A percentile compares a stretch with the other conserved stretches of the same genome.
These are phyloP conservation scores for Neltuma alba DNA, from an alignment of 306 rosid genomes.

Conservation along the genomic window DNA sequence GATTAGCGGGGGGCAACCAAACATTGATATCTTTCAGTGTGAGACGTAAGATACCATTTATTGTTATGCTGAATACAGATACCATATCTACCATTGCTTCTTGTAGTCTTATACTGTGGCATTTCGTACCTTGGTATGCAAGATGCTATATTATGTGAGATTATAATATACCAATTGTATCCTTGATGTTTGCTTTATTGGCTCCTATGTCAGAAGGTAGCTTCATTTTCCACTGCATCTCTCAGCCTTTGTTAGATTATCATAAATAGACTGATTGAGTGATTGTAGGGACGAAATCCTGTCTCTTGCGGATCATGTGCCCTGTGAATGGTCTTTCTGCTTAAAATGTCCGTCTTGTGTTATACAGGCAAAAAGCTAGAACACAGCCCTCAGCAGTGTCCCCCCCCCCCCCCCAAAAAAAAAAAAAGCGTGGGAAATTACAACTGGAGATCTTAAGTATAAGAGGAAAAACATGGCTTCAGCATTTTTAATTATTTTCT, in stretches of 20 bases:
- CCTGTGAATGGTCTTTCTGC: slow-evolving; percentile 17
- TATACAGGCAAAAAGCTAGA: slow-evolving; percentile 7
- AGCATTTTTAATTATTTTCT: slow-evolving; percentile 10
- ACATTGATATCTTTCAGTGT: not conserved
- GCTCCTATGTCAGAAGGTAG: not conserved
- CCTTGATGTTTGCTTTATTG: not conserved
- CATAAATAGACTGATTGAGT: not conserved
- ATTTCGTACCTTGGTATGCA: not conserved
- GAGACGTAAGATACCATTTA: not conserved
- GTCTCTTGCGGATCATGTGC: slow-evolving; percentile 2
- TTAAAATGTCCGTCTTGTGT: slow-evolving; percentile 19
- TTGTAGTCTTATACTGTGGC: not conserved
- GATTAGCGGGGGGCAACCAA: not conserved
- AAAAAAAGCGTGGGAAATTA: not conserved
- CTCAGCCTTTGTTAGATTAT: not conserved
- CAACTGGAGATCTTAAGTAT: slow-evolving; percentile 7
- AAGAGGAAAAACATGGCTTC: slow-evolving; percentile 19
- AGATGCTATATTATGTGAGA: not conserved
- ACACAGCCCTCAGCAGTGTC: too few species aligned
- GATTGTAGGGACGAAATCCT: not conserved
- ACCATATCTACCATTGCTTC: not conserved
- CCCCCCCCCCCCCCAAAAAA: not conserved
- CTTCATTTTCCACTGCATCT: not conserved
- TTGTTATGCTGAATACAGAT: not conserved
- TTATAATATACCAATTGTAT: not conserved